Percentiles rank a stretch among this genome's conserved stretches.
These are phyloP conservation scores for Podila minutissima DNA, from an alignment of 192 early-diverging fungal genomes.

Conservation along the genomic window DNA sequence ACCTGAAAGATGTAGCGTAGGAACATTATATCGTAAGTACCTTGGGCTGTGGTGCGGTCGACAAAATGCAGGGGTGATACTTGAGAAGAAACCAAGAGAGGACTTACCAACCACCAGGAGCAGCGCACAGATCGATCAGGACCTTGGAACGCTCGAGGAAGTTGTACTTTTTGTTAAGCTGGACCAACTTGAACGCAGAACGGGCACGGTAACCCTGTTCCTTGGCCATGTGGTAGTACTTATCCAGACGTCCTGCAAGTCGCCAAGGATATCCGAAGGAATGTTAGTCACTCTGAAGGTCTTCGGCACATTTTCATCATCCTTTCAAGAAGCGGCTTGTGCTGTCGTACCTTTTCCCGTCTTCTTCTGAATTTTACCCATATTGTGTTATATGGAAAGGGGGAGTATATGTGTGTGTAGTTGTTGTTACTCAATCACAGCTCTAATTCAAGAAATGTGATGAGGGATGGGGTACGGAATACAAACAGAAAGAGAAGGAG, in stretches of 20 bases:
- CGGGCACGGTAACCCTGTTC: constrained; percentile 99
- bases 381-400: constrained; percentile 15
- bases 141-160: constrained; percentile 90
- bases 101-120: constrained; percentile 93
- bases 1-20: constrained; percentile 46
- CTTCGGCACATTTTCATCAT: background rate
- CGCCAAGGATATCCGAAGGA: background rate
- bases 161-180: constrained; percentile 99
- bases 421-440: background rate
- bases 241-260: constrained; percentile 92
- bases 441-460: background rate
- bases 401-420: constrained; percentile 1
- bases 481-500: background rate
- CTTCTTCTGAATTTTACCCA: constrained; percentile 62
- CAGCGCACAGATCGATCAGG: constrained; percentile 97
- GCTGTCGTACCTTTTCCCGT: constrained; percentile 56
- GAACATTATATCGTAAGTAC: background rate
- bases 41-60: background rate
- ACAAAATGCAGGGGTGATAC: background rate
- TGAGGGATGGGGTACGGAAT: background rate
- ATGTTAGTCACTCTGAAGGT: background rate
- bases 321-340: background rate
- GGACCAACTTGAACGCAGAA: constrained; percentile 99
- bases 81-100: constrained; percentile 4
- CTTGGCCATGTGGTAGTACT: constrained; percentile 99